Evolutionary conservation across 768 basidiomycete species (phyloP), one percentile per base, ranked within the genome.

Genomic region (Hericium coralloides): DNA sequence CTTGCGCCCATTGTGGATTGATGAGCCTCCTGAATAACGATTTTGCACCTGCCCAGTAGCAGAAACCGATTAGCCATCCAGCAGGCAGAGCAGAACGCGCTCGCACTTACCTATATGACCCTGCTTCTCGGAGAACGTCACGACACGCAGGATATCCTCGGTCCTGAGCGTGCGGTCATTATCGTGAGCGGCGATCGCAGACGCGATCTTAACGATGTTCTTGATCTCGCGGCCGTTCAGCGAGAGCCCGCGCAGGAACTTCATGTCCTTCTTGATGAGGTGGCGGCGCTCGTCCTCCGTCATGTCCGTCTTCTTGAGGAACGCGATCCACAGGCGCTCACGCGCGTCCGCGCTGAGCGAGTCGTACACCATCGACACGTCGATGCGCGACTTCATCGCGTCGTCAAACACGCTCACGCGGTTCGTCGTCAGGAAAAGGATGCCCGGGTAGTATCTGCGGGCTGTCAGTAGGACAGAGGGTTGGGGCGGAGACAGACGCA

Each of bases 401-500:
- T 62, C 52, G 57, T 74, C 73, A 48, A 66, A 67, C 18, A 67
- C 60, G 12, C 58, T 58, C 20, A 67, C 60, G 38, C 67, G 47
- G 51, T 73, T 74, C 6, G 73, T 73, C 6, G 71, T 73, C 4
- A 74, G 62, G 17, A 74, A 66, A 17, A 74, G 52, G 14, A 72
- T 71, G 20, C 72, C 71, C 47, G 69, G 69, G 49, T 71, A 71
- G 50, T 63, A 65, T 8, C 31, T 31, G 31, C 6, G 31, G 31
- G 7, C 31, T 31, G 31, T 26, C 64, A 31, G 31, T 2, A 2
- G 8, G 1, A 9, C 31, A 9, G 31, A 9, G 4, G 31, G 5
- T 3, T 6, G 10, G 5, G 31, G 6, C 10, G 31, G 31, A 9
- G 2, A 9, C 31, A 9, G 31, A 31, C 31, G 31, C 31, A 31